Conservation (phyloP, 495 filamentous ascomycete genomes). For the Trichoderma virens region DNA sequence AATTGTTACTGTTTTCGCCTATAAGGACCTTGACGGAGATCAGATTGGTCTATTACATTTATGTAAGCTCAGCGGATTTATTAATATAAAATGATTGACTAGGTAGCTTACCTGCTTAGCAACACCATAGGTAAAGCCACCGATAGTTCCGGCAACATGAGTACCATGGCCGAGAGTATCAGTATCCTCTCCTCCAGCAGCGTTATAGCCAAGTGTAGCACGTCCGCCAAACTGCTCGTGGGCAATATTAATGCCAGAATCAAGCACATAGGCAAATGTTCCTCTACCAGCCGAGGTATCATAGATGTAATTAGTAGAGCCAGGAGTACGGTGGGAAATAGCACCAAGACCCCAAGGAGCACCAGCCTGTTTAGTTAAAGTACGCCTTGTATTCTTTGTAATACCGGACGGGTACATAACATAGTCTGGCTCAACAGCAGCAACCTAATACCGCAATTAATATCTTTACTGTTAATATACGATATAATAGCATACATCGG, state of each 20-base stretch:
- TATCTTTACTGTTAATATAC: background rate
- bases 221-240: constrained; percentile 45
- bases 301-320: constrained; percentile 50
- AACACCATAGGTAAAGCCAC: constrained; percentile 42
- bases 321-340: constrained; percentile 28
- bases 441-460: constrained; percentile 14
- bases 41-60: constrained; percentile 18
- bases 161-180: constrained; percentile 47
- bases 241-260: constrained; percentile 47
- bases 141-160: constrained; percentile 48
- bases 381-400: background rate
- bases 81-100: background rate
- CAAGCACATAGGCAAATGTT: constrained; percentile 53
- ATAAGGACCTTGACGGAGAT: constrained; percentile 50
- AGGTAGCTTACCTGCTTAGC: constrained; percentile 38
- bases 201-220: constrained; percentile 39
- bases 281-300: constrained; percentile 50
- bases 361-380: background rate
- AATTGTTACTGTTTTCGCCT: constrained; percentile 17
- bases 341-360: background rate
- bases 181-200: constrained; percentile 24
- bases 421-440: constrained; percentile 22
- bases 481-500: constrained; percentile 14
- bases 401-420: constrained; percentile 14
- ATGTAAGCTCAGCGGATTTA: background rate